A percentile compares a stretch with the other conserved stretches of the same genome.
Evolutionary conservation across 2,329 filamentous ascomycete species (phyloP).

Genomic region (Leptographium flavum): DNA sequence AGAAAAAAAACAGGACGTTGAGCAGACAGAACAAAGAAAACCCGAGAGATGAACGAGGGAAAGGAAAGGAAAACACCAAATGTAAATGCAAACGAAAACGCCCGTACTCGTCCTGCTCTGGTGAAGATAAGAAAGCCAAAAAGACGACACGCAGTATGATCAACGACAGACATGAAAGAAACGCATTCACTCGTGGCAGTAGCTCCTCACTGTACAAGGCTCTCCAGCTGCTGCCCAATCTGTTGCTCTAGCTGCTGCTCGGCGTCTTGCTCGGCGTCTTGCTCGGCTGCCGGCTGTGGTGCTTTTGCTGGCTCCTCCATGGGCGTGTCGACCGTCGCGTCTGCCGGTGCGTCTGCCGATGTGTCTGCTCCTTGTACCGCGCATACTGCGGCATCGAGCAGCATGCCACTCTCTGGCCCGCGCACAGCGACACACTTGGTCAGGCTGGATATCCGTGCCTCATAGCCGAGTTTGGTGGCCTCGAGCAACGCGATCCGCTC

Average conservation of each 20-base stretch:
- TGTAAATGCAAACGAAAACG: no score
- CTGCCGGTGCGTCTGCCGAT: background rate
- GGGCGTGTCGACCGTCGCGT: background rate
- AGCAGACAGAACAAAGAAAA: background rate
- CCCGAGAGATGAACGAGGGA: background rate
- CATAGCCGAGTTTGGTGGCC: constrained; percentile 21
- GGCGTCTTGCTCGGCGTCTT: constrained; percentile 1
- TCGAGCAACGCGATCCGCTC: constrained; percentile 21
- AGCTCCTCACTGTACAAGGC: background rate
- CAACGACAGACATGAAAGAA: background rate
- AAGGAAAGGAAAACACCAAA: background rate
- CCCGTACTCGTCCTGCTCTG: no score
- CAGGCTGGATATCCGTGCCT: constrained; percentile 22
- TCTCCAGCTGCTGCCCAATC: constrained; percentile 5
- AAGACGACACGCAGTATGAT: no score
- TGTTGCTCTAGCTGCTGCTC: constrained; percentile 9
- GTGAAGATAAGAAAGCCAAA: background rate
- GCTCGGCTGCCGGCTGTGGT: background rate
- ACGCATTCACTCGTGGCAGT: background rate
- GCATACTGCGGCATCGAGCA: no score
- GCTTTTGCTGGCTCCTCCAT: background rate
- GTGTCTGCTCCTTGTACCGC: background rate
- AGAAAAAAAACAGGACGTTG: background rate
- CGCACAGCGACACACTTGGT: constrained; percentile 19
- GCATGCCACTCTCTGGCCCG: no score